Evolutionary conservation across 2,329 filamentous ascomycete genomes (phyloP), one percentile per base, ranked within the genome.

Genomic region (Penicillium expansum): DNA sequence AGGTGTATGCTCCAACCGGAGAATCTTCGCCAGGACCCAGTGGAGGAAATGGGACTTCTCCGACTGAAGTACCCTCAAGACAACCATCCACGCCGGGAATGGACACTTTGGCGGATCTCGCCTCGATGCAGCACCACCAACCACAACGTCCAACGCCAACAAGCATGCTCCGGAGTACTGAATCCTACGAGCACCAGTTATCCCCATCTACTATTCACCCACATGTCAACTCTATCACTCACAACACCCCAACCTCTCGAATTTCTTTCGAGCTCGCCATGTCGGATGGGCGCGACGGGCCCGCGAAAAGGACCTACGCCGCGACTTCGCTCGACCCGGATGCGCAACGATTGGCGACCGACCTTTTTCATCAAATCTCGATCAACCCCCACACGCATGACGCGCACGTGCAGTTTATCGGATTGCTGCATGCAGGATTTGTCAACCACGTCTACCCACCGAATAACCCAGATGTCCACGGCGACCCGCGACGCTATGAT

Each of bases 41-140:
- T 9, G 62, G 67, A 42, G 68, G 67, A 37, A 73, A 63, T 52
- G 74, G 70, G 44, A 76, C 76, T 32, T 70, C 74, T 4, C 69
- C 71, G 18, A 64, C 67, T 38, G 70, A 74, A 8, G 65, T 69
- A 42, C 64, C 71, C n/a, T 67, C 71, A 22, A 70, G 76, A 59
- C 73, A 76, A 38, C 69, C 74, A 2, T 77, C 78, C 13, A 78
- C 77, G 5, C 73, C 75, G 3, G 77, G 76, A n/a, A 79, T 80
- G 71, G 78, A 80, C 59, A 76, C 76, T n/a, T 65, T 80, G 52
- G 77, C 77, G 29, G 78, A 80, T 58, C 66, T 79, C 30, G 77
- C 77, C 37, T 75, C 76, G 14, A 77, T 79, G 71, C 78, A 79
- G 65, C 76, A 75, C 53, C 77, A 77, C 51, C 76, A 78, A 55